Base-by-base conservation (phyloP, 441 rosid genomes). In the Kokia cookei region DNA sequence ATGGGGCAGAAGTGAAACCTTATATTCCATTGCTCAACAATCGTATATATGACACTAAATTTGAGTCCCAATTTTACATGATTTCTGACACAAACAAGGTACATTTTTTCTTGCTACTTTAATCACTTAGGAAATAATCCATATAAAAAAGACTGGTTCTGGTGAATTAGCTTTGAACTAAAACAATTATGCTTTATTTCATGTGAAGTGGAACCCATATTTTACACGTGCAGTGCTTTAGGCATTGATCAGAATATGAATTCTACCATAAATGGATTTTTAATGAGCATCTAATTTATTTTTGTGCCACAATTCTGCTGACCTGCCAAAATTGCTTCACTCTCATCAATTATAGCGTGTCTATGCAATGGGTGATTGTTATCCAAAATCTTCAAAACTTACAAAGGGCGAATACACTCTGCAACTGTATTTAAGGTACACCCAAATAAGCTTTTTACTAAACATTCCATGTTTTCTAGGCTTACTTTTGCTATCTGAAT, bases 51-150 rank as follows among this genome's bases (percentile, higher is more conserved):
- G 99, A 96, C 87, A 94, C 85, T 69, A 94, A 92, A 84, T 96
- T 94, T 75, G 98, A 96, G 86, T 96, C 98, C 42, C 99, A 96
- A 64, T 94, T 94, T 89, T 94, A 86, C 82, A 86, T 92, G 92
- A 91, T 96, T 83, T 92, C 96, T 71, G 99, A 96, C 73, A 15
- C 84, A 50, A 96, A 96, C 87, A 93, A 96, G 99, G 99, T 96
- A 86, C 67, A 64, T 54, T 61, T 68, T 68, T 53, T 57, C 19
- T 48, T 3, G 35, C 53, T 65, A 37, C 29, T 19, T 15, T 19
- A 59, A 68, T 64, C 32, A 57, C 27, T 60, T 29, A 22, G 62
- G 75, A 62, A 70, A 63, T 68, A 43, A 13, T 13, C 22, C 32
- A 54, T 40, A 37, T 13, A 53, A 32, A 62, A 32, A 29, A 2